Evolutionary conservation across 2,329 filamentous ascomycete genomes (phyloP), one percentile per base, ranked within the genome.

Genomic region (Periglandula ipomoeae): DNA sequence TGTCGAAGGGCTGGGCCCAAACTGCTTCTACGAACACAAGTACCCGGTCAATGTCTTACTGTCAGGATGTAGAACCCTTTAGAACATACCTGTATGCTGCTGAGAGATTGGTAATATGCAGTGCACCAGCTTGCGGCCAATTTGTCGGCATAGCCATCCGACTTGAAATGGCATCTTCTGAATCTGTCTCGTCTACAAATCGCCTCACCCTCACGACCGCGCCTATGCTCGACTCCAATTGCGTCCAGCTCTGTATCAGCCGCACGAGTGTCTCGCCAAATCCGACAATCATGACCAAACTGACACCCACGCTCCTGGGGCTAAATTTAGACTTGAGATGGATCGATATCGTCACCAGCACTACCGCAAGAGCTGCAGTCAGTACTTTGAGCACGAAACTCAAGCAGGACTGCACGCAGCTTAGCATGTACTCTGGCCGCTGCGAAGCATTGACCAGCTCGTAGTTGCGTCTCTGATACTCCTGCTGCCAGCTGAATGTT

Each of bases 391-490:
- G 0, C 11, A 9, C 13, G 20, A 42, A 42, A 26, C 20, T 20
- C 17, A 42, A n/a, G 11, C 19, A 23, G 17, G 22, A n/a, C 51
- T 77, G 74, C n/a, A 76, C 69, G 17, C 68, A 67, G 49, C 65
- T 70, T 7, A 76, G 62, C 5, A 75, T 58, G 49, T 78, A 64
- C 5, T 52, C 59, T 0, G 61, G 61, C 40, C 37, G 23, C 23
- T 49, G 47, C 3, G 47, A 49, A 11, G 20, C 32, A 23, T 49
- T 49, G n/a, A 49, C 8, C 8, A 35, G 26, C 8, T 9, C 10
- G 7, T 10, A 15, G 23, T 24, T 44, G 3, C 24, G 19, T 20
- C 27, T 26, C n/a, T 34, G 11, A 24, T 30, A 44, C 13, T n/a
- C 22, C 11, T 44, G 40, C 13, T 49, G 22, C 51, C 53, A 53